phyloP scores from a whole-genome alignment of 2,329 filamentous ascomycete genomes.

The Penicillium nordicum region DNA sequence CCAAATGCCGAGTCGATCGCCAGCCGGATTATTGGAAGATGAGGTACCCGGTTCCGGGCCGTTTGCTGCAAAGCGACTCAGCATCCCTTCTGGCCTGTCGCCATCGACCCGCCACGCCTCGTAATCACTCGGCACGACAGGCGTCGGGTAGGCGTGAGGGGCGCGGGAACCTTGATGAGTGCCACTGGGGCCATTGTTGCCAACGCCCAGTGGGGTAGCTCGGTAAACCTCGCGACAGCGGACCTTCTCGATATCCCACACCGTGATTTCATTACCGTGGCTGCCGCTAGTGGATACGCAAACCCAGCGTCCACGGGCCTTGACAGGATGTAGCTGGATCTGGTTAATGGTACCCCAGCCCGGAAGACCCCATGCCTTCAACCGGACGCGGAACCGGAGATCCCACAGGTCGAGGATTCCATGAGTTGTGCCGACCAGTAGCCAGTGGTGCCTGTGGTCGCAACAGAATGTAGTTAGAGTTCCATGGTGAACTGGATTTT shows the following conservation, averaged over 20 bases:
- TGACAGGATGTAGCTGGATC: conserved; percentile 72
- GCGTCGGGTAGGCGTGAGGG: conserved; percentile 12
- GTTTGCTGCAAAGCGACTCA: conserved; percentile 70
- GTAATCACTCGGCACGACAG: conserved; percentile 57
- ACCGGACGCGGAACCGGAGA: conserved; percentile 82
- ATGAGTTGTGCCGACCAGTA: conserved; percentile 86
- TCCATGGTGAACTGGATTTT: conserved; percentile 88
- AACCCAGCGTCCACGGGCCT: conserved; percentile 76
- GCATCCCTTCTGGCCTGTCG: conserved; percentile 80
- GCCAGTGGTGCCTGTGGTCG: conserved; percentile 82
- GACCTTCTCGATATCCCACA: conserved; percentile 92
- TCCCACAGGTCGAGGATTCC: conserved; percentile 95
- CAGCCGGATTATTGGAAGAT: conserved; percentile 15
- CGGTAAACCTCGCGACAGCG: conserved; percentile 87
- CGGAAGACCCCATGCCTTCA: conserved; percentile 84
- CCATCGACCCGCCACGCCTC: conserved; percentile 88
- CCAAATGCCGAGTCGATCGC: conserved; percentile 57
- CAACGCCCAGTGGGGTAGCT: conserved; percentile 40
- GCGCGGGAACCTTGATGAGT: conserved; percentile 51
- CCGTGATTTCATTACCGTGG: conserved; percentile 76
- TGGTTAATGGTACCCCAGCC: conserved; percentile 77
- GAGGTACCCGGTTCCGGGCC: conserved; percentile 23
- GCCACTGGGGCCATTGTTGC: conserved; percentile 34
- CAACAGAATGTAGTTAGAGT: conserved; percentile 88
- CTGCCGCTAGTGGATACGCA: conserved; percentile 85